Evolutionary conservation across 805 yeast genomes (phyloP).

Genomic region (Vanderwaltozyma polyspora): DNA sequence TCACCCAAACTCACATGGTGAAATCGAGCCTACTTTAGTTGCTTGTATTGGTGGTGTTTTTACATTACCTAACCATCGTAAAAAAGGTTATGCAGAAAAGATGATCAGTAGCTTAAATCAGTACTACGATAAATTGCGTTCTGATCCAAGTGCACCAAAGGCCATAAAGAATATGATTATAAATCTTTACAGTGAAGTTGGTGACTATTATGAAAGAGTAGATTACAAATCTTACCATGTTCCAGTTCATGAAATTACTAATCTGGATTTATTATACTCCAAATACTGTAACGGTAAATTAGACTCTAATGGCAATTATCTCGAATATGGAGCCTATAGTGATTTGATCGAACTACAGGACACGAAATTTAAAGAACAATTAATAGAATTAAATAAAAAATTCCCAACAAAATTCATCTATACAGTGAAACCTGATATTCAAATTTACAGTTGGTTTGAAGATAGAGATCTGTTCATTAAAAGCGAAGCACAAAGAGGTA

Average conservation of each 20-base stretch:
- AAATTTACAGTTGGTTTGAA: slow-evolving; percentile 34
- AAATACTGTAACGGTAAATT: slow-evolving; percentile 6
- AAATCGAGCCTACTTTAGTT: slow-evolving; percentile 23
- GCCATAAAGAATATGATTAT: slow-evolving; percentile 27
- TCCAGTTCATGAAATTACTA: slow-evolving; percentile 26
- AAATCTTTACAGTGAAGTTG: slow-evolving; percentile 63
- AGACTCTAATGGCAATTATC: slow-evolving; percentile 10
- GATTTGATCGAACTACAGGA: slow-evolving; percentile 23
- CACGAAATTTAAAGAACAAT: slow-evolving; percentile 9
- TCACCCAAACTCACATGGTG: slow-evolving; percentile 16
- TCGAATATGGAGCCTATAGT: slow-evolving; percentile 26
- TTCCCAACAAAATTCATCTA: slow-evolving; percentile 19
- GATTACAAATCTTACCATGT: slow-evolving; percentile 43
- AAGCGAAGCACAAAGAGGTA: slow-evolving; percentile 9
- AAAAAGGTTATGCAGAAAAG: slow-evolving; percentile 42
- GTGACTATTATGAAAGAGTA: slow-evolving; percentile 49
- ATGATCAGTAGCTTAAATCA: slow-evolving; percentile 34
- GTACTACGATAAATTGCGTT: slow-evolving; percentile 23
- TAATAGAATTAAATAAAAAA: slow-evolving; percentile 14
- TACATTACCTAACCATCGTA: slow-evolving; percentile 38
- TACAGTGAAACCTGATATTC: slow-evolving; percentile 29
- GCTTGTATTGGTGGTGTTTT: slow-evolving; percentile 50
- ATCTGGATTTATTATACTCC: slow-evolving; percentile 13
- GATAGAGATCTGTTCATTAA: slow-evolving; percentile 29
- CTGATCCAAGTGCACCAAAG: slow-evolving; percentile 14